A percentile compares a stretch with the other conserved stretches of the same genome.
phyloP scores from a whole-genome alignment of 352 stramenopile genomes.

The Phytophthora sojae region DNA sequence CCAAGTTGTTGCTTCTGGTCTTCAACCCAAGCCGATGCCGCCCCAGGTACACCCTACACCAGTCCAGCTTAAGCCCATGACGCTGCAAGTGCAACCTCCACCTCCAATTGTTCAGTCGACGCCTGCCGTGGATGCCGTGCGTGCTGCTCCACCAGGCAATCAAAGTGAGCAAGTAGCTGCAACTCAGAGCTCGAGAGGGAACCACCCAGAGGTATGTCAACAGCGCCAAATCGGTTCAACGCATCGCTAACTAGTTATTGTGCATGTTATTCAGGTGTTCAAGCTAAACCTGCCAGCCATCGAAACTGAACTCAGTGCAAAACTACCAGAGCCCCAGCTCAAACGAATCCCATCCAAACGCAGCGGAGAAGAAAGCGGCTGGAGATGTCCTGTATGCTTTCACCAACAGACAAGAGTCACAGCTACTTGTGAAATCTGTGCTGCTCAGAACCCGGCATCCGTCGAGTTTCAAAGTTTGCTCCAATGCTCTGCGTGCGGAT shows the following conservation, averaged over 20 bases:
- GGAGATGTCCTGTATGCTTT: constrained; percentile 78
- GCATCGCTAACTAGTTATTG: constrained; percentile 2
- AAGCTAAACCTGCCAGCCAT: constrained; percentile 37
- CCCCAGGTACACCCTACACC: constrained; percentile 23
- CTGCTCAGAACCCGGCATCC: constrained; percentile 69
- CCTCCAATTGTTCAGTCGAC: constrained; percentile 4
- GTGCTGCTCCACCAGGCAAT: background rate
- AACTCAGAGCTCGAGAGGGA: constrained; percentile 4
- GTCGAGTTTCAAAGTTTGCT: constrained; percentile 57
- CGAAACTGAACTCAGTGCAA: constrained; percentile 32
- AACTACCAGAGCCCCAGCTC: constrained; percentile 10
- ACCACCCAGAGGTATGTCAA: constrained; percentile 27
- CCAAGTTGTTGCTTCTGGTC: constrained; percentile 34
- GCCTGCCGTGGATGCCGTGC: background rate
- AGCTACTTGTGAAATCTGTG: constrained; percentile 75
- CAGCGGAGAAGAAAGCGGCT: constrained; percentile 27
- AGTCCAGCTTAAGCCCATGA: constrained; percentile 8
- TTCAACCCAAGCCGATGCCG: constrained; percentile 10
- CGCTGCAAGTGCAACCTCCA: constrained; percentile 24
- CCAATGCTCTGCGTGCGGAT: constrained; percentile 71
- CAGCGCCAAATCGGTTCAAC: background rate
- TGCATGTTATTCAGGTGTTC: constrained; percentile 23
- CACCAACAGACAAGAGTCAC: constrained; percentile 65
- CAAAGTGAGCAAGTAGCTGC: constrained; percentile 21
- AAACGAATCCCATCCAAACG: constrained; percentile 19